These are phyloP conservation scores for Apiospora aurea DNA, from an alignment of 2,329 filamentous ascomycete genomes.

Conservation along the genomic window DNA sequence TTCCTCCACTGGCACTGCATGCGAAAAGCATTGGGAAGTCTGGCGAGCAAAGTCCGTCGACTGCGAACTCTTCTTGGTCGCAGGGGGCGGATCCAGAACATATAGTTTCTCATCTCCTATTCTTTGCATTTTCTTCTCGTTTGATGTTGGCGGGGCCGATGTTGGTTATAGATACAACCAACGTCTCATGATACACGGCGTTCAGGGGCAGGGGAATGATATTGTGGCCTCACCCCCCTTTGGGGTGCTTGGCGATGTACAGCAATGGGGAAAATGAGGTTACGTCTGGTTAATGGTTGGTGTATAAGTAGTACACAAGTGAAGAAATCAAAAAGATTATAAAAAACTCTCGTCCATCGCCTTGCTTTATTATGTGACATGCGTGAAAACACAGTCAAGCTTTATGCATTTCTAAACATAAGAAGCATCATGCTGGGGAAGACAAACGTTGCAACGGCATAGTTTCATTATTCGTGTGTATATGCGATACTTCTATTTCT, in stretches of 20 bases:
- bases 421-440: not conserved
- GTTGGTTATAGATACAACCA: conserved; percentile 21
- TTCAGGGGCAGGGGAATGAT: conserved; percentile 23
- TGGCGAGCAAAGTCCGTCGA: conserved; percentile 26
- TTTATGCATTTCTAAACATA: not conserved
- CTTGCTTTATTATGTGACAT: not conserved
- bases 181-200: conserved; percentile 25
- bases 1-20: conserved; percentile 7
- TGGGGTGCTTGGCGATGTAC: conserved; percentile 21
- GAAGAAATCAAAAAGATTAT: not conserved
- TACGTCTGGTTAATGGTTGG: conserved; percentile 27
- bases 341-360: conserved; percentile 16
- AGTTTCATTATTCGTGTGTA: not conserved
- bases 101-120: conserved; percentile 23
- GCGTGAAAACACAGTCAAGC: not conserved
- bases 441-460: not conserved
- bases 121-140: conserved; percentile 21
- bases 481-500: conserved; percentile 57
- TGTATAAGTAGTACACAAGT: conserved; percentile 27
- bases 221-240: conserved; percentile 16
- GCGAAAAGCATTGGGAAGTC: conserved; percentile 20
- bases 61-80: not conserved
- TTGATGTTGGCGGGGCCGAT: conserved; percentile 21
- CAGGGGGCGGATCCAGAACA: conserved; percentile 16
- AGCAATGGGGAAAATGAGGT: conserved; percentile 25